Conservation (phyloP, 495 filamentous ascomycete genomes). For the Aspergillus bridgeri region DNA sequence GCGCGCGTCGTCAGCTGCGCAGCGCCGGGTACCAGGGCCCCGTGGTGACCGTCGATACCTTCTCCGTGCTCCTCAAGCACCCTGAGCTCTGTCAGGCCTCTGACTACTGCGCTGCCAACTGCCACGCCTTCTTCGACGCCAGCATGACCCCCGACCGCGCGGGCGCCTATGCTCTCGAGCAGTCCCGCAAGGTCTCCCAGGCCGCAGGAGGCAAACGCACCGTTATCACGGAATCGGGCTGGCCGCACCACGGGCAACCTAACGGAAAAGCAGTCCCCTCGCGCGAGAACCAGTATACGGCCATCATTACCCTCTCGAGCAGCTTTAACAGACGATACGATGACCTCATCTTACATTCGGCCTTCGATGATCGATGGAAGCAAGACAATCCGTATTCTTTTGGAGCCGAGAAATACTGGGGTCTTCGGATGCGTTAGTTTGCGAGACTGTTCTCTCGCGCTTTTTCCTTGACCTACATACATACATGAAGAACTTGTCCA, state of each 20-base stretch:
- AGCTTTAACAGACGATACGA: conserved; percentile 43
- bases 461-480: too few species aligned
- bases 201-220: conserved; percentile 53
- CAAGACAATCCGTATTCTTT: conserved; percentile 58
- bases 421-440: conserved; percentile 39
- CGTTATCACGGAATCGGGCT: conserved; percentile 77
- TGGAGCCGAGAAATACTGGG: conserved; percentile 71
- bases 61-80: conserved; percentile 60
- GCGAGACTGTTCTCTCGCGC: neutral
- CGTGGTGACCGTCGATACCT: conserved; percentile 78
- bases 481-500: neutral
- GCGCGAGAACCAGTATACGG: conserved; percentile 56
- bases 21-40: conserved; percentile 65
- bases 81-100: conserved; percentile 67
- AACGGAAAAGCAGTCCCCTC: conserved; percentile 66
- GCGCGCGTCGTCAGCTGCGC: conserved; percentile 55
- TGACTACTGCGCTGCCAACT: conserved; percentile 78
- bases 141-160: conserved; percentile 52
- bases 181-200: conserved; percentile 48
- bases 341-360: conserved; percentile 66
- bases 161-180: conserved; percentile 58
- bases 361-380: conserved; percentile 80
- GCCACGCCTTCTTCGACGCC: conserved; percentile 80
- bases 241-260: conserved; percentile 62
- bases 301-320: conserved; percentile 58